Evolutionary conservation across 2,329 filamentous ascomycete species (phyloP).

Genomic region (Escovopsis sp.): DNA sequence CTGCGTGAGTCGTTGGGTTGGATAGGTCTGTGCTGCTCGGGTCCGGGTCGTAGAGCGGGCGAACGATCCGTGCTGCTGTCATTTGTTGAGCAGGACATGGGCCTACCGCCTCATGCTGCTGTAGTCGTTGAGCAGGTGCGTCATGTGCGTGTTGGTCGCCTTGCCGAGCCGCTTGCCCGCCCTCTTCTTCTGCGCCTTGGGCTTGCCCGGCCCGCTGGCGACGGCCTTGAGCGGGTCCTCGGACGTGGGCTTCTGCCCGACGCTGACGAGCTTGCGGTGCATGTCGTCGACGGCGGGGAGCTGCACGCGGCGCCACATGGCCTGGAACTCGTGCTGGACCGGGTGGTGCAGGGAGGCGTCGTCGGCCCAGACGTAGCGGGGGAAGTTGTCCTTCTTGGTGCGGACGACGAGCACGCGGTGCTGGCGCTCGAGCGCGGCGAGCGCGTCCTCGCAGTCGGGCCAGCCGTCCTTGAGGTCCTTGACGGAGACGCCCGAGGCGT

Average conservation of each 20-base stretch:
- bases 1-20: too few relatives aligned
- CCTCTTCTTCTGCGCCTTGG: slow-evolving; percentile 62
- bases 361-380: slow-evolving; percentile 78
- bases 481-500: slow-evolving; percentile 66
- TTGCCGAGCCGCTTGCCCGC: slow-evolving; percentile 54
- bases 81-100: too few relatives aligned
- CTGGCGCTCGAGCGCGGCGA: slow-evolving; percentile 61
- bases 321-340: slow-evolving; percentile 70
- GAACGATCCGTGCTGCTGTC: too few relatives aligned
- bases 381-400: slow-evolving; percentile 81
- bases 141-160: slow-evolving; percentile 80
- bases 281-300: slow-evolving; percentile 64
- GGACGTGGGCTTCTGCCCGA: slow-evolving; percentile 71
- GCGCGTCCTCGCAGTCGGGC: slow-evolving; percentile 66
- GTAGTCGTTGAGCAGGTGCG: slow-evolving; percentile 62
- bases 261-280: slow-evolving; percentile 58
- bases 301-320: slow-evolving; percentile 67
- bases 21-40: too few relatives aligned
- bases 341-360: slow-evolving; percentile 60
- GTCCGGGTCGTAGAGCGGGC: too few relatives aligned
- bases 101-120: slow-evolving; percentile 28
- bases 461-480: slow-evolving; percentile 94
- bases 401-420: slow-evolving; percentile 73
- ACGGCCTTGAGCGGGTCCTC: slow-evolving; percentile 48
- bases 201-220: slow-evolving; percentile 30